A percentile compares a stretch with the other conserved stretches of the same genome.
Conservation (phyloP, 805 yeast species). For the Saccharomycopsis sp. region DNA sequence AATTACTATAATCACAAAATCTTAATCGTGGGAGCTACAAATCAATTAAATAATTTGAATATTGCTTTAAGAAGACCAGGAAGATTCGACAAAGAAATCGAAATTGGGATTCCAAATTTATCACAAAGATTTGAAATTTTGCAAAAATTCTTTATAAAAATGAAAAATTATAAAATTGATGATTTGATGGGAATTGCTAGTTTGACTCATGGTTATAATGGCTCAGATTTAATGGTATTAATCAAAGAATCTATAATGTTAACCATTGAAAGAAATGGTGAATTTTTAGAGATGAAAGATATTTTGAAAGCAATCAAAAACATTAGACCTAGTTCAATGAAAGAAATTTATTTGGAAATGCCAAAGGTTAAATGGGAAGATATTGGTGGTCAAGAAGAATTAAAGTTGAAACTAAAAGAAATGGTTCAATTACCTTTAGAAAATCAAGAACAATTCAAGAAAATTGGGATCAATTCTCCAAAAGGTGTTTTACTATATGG, state of each 20-base stretch:
- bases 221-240: conserved; percentile 86
- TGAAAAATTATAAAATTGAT: conserved; percentile 24
- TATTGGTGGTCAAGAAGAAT: conserved; percentile 87
- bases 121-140: conserved; percentile 71
- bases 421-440: conserved; percentile 88
- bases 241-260: conserved; percentile 83
- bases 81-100: conserved; percentile 81
- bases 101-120: conserved; percentile 85
- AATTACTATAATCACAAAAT: conserved; percentile 55
- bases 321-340: conserved; percentile 94
- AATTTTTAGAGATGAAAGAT: conserved; percentile 46
- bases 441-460: conserved; percentile 64
- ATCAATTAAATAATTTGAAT: conserved; percentile 58
- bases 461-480: conserved; percentile 81
- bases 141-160: conserved; percentile 43
- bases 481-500: conserved; percentile 90
- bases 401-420: conserved; percentile 74
- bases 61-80: conserved; percentile 78
- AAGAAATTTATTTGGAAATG: conserved; percentile 88
- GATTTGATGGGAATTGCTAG: conserved; percentile 41
- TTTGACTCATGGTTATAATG: conserved; percentile 94
- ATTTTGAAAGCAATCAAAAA: conserved; percentile 64
- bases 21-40: conserved; percentile 62
- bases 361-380: conserved; percentile 92
- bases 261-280: conserved; percentile 57